These are phyloP conservation scores for Moringa oleifera DNA, from an alignment of 345 rosid genomes.

Conservation along the genomic window DNA sequence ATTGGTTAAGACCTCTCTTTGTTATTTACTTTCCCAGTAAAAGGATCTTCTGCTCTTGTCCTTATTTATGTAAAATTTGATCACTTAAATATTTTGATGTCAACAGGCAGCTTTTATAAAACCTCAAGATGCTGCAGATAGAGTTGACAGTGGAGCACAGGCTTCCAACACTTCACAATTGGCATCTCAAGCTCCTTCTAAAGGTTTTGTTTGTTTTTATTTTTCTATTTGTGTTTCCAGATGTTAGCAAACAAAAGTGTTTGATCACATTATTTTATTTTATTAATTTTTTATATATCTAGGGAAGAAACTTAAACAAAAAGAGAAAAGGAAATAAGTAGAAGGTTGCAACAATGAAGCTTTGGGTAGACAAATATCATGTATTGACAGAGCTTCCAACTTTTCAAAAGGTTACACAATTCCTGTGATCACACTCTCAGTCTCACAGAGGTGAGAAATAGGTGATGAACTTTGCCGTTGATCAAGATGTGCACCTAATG, in stretches of 20 bases:
- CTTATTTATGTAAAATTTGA: too few relatives aligned
- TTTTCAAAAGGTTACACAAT: too few relatives aligned
- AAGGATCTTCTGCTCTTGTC: background rate
- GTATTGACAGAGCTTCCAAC: too few relatives aligned
- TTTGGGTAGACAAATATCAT: too few relatives aligned
- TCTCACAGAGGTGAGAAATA: too few relatives aligned
- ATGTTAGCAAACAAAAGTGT: background rate
- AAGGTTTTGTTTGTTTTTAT: conserved; percentile 34
- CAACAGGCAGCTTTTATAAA: conserved; percentile 56
- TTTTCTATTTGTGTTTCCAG: background rate
- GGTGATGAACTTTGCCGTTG: too few relatives aligned
- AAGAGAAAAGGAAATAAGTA: too few relatives aligned
- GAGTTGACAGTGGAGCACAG: conserved; percentile 45
- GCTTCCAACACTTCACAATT: conserved; percentile 41
- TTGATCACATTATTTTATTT: background rate
- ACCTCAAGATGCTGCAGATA: conserved; percentile 46
- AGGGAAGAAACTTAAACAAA: background rate
- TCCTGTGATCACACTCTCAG: too few relatives aligned
- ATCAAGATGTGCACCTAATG: too few relatives aligned
- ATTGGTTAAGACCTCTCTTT: background rate
- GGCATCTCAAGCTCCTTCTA: conserved; percentile 51
- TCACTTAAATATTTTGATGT: conserved; percentile 1
- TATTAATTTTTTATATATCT: too few relatives aligned
- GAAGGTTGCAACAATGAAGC: too few relatives aligned
- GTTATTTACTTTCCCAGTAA: background rate